Evolutionary conservation across 768 basidiomycete species (phyloP).

Genomic region (Leccinum aurantiacum): DNA sequence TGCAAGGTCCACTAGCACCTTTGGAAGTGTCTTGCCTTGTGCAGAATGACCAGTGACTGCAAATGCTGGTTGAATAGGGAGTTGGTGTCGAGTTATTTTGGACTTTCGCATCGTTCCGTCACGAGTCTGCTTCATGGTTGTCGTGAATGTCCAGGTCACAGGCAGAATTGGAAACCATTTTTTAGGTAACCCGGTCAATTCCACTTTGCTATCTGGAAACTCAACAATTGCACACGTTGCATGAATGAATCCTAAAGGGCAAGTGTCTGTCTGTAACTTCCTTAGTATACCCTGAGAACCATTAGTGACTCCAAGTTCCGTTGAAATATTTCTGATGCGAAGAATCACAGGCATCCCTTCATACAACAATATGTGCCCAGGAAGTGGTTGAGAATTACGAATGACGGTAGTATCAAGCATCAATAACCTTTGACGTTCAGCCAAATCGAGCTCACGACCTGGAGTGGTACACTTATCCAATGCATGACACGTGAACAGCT

Average conservation of each 20-base stretch:
- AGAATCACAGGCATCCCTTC: constrained; percentile 35
- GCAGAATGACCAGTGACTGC: constrained; percentile 33
- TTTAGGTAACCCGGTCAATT: constrained; percentile 15
- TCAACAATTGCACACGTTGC: background rate
- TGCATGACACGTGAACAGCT: too few species aligned
- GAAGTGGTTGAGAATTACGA: background rate
- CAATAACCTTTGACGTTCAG: background rate
- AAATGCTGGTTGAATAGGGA: constrained; percentile 31
- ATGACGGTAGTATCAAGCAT: background rate
- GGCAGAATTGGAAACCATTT: constrained; percentile 20
- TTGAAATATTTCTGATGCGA: constrained; percentile 24
- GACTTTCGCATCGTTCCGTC: too few species aligned
- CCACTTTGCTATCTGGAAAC: constrained; percentile 13
- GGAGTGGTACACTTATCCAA: too few species aligned
- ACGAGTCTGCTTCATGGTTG: background rate
- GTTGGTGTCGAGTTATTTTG: constrained; percentile 11
- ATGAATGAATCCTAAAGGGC: background rate
- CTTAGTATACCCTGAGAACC: constrained; percentile 28
- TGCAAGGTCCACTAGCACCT: constrained; percentile 22
- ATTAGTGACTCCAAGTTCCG: constrained; percentile 33
- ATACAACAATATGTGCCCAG: constrained; percentile 25
- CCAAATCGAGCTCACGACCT: too few species aligned
- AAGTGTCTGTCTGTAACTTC: constrained; percentile 1
- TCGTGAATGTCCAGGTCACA: constrained; percentile 6
- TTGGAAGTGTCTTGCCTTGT: constrained; percentile 31